Evolutionary conservation across 2,329 filamentous ascomycete species (phyloP).

Genomic region (Orbilia oligospora): DNA sequence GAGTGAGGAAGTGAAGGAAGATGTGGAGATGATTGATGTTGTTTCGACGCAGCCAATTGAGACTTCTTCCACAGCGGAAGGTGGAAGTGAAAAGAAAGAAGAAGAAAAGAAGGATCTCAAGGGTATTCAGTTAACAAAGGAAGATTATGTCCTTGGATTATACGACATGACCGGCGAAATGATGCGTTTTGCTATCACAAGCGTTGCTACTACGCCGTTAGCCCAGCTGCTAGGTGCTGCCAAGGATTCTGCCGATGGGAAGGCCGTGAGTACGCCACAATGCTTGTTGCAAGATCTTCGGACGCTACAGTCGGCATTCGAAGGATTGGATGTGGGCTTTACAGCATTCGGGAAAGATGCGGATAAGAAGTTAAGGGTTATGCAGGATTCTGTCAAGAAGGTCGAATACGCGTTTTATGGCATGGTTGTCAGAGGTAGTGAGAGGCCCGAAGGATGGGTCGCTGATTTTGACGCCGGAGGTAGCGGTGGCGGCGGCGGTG

Average conservation of each 20-base stretch:
- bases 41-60: background rate
- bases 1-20: constrained; percentile 63
- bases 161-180: constrained; percentile 96
- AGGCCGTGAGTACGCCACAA: constrained; percentile 47
- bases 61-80: too few species aligned
- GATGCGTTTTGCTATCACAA: constrained; percentile 95
- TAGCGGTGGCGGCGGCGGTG: constrained; percentile 62
- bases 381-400: constrained; percentile 90
- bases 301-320: constrained; percentile 65
- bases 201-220: constrained; percentile 77
- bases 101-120: constrained; percentile 65
- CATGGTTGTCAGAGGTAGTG: constrained; percentile 85
- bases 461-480: constrained; percentile 76
- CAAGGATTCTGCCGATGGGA: constrained; percentile 63
- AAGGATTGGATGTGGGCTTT: constrained; percentile 72
- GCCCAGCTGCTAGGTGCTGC: constrained; percentile 69
- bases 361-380: constrained; percentile 85
- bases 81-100: background rate
- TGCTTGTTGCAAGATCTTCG: constrained; percentile 51
- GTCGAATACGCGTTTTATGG: constrained; percentile 93
- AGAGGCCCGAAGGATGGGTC: constrained; percentile 91
- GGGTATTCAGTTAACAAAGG: constrained; percentile 77
- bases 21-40: constrained; percentile 59
- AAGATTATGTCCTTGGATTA: constrained; percentile 90
- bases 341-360: constrained; percentile 83